A percentile compares a stretch with the other conserved stretches of the same genome.
Evolutionary conservation across 257 asterid genomes (phyloP).

Genomic region (Solanum appendiculatum): DNA sequence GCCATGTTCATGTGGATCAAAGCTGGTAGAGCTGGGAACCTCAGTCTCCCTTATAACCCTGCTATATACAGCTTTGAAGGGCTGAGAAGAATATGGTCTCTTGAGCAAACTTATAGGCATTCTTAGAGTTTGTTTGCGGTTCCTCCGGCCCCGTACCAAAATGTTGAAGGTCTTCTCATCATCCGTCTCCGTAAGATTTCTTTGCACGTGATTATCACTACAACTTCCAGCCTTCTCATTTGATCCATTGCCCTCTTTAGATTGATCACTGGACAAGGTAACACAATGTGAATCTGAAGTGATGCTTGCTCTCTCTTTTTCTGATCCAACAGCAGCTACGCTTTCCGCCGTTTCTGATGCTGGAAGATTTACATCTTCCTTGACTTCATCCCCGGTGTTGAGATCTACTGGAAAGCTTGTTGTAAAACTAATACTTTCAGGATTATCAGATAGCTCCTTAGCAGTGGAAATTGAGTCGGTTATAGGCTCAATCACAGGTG

Average conservation of each 20-base stretch:
- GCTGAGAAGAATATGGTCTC: slow-evolving; percentile 74
- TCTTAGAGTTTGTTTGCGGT: slow-evolving; percentile 72
- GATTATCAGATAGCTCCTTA: slow-evolving; percentile 31
- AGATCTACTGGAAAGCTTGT: slow-evolving; percentile 52
- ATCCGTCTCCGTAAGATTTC: slow-evolving; percentile 33
- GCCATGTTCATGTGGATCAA: slow-evolving; percentile 39
- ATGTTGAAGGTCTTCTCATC: slow-evolving; percentile 66
- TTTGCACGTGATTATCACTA: slow-evolving; percentile 14
- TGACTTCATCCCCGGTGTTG: slow-evolving; percentile 42
- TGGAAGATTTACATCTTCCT: slow-evolving; percentile 47
- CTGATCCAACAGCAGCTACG: slow-evolving; percentile 27
- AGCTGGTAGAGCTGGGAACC: slow-evolving; percentile 43
- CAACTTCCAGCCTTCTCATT: slow-evolving; percentile 30
- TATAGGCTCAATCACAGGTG: slow-evolving; percentile 51
- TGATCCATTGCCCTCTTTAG: slow-evolving; percentile 21
- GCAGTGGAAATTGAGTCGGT: slow-evolving; percentile 28
- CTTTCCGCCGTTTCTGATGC: slow-evolving; percentile 50
- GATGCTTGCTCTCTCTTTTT: slow-evolving; percentile 20
- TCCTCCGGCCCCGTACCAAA: slow-evolving; percentile 82
- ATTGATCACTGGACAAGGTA: slow-evolving; percentile 26
- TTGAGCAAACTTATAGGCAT: slow-evolving; percentile 91
- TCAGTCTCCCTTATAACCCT: slow-evolving; percentile 83
- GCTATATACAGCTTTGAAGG: slow-evolving; percentile 79
- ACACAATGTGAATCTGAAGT: slow-evolving; percentile 25
- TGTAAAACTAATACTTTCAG: slow-evolving; percentile 43